A percentile compares a stretch with the other conserved stretches of the same genome.
Conservation (phyloP, 257 asterid species). For the Gentiana macrophylla region DNA sequence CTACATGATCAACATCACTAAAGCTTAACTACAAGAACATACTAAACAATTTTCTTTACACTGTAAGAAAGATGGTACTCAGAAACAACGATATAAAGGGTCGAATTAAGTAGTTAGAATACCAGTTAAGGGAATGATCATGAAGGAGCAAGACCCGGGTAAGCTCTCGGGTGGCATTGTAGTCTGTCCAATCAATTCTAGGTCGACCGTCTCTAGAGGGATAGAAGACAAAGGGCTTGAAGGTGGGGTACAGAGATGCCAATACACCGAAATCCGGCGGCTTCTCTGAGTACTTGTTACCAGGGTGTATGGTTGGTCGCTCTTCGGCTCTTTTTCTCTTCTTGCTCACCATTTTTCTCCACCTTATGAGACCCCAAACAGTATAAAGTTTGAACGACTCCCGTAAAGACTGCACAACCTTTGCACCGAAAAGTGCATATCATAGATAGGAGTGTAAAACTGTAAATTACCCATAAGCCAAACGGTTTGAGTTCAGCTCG, state of each 20-base stretch:
- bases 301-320: constrained; percentile 45
- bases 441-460: too few species aligned
- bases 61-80: too few species aligned
- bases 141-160: constrained; percentile 69
- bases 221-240: constrained; percentile 54
- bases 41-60: too few species aligned
- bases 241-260: constrained; percentile 58
- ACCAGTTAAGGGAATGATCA: constrained; percentile 72
- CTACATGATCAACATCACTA: neutral
- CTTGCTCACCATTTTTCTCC: constrained; percentile 40
- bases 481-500: too few species aligned
- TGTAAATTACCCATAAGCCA: too few species aligned
- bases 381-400: too few species aligned
- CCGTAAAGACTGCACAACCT: too few species aligned
- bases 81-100: too few species aligned
- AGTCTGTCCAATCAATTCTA: constrained; percentile 87
- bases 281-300: constrained; percentile 67
- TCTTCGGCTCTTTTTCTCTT: constrained; percentile 52
- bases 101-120: neutral
- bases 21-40: neutral
- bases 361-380: too few species aligned
- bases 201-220: constrained; percentile 52
- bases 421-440: too few species aligned
- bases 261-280: constrained; percentile 69
- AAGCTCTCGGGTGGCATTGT: constrained; percentile 89